Conservation (phyloP, 495 filamentous ascomycete species). For the Hyaloscypha finlandica region DNA sequence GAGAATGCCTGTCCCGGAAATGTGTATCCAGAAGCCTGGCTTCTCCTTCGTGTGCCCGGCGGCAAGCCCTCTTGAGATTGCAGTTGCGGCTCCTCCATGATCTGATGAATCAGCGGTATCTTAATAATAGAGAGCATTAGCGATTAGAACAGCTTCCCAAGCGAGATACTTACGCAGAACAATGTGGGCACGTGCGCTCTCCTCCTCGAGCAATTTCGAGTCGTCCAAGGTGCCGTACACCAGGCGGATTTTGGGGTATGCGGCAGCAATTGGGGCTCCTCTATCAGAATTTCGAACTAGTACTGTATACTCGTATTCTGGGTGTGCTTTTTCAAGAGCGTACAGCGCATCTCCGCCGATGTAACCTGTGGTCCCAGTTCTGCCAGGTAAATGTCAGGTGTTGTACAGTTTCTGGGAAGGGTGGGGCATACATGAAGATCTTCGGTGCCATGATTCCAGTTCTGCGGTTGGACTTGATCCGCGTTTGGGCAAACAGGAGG, state of each 20-base stretch:
- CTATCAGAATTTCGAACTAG: constrained; percentile 70
- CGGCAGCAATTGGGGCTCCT: constrained; percentile 56
- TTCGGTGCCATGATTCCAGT: constrained; percentile 24
- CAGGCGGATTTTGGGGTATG: constrained; percentile 56
- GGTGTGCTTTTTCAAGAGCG: constrained; percentile 59
- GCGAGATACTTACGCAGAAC: constrained; percentile 56
- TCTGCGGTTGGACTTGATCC: not conserved
- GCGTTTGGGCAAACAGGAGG: not conserved
- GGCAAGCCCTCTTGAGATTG: constrained; percentile 47
- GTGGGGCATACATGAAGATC: constrained; percentile 25
- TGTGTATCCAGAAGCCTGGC: constrained; percentile 51
- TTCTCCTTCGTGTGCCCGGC: constrained; percentile 47
- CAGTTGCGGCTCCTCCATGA: constrained; percentile 41
- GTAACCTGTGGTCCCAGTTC: constrained; percentile 70
- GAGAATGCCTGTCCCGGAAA: constrained; percentile 49
- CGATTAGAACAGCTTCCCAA: not conserved
- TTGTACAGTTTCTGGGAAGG: not conserved
- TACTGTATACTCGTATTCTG: constrained; percentile 66
- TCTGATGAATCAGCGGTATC: constrained; percentile 52
- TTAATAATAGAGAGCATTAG: constrained; percentile 23
- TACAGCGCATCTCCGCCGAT: constrained; percentile 75
- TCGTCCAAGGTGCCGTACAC: constrained; percentile 62
- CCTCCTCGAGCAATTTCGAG: constrained; percentile 54
- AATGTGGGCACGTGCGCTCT: constrained; percentile 64
- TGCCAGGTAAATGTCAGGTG: constrained; percentile 27